A percentile compares a stretch with the other conserved stretches of the same genome.
phyloP scores from a whole-genome alignment of 2,329 filamentous ascomycete species.

The Pleoardoris graminearum region DNA sequence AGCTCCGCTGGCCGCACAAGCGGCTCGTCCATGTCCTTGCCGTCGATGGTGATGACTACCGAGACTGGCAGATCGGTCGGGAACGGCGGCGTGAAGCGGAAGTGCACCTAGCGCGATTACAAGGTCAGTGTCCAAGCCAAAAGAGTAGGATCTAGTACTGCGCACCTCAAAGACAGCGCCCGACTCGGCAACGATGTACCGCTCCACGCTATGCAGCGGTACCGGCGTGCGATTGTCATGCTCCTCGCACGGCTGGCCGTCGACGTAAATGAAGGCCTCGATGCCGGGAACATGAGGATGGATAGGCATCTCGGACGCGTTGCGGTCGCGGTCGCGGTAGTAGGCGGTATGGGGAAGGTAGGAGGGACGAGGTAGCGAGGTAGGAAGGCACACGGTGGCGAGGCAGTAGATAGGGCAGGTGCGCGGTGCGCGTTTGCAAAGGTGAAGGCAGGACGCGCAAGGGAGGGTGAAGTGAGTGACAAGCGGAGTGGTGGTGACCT shows the following conservation, averaged over 20 bases:
- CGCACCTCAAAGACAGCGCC: conserved; percentile 25
- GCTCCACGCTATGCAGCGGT: conserved; percentile 16
- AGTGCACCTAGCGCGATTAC: conserved; percentile 6
- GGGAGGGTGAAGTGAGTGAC: not conserved
- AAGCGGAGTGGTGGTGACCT: not conserved
- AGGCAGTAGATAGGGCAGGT: too few relatives aligned
- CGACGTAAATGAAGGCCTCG: conserved; percentile 22
- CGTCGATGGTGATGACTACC: conserved; percentile 23
- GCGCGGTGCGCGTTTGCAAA: too few relatives aligned
- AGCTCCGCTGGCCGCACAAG: conserved; percentile 12
- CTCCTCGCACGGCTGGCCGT: conserved; percentile 24
- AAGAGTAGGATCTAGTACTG: too few relatives aligned
- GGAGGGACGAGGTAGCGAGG: too few relatives aligned
- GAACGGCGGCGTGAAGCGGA: conserved; percentile 16
- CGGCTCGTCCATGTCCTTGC: conserved; percentile 13
- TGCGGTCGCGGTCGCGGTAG: not conserved
- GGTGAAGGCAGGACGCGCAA: too few relatives aligned
- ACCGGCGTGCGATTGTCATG: conserved; percentile 22
- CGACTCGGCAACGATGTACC: conserved; percentile 33
- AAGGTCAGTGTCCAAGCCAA: too few relatives aligned
- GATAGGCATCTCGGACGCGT: conserved; percentile 15
- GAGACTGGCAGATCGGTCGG: conserved; percentile 12
- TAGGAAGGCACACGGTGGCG: too few relatives aligned
- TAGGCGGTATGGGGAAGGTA: too few relatives aligned
- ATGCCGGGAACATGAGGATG: conserved; percentile 17